Evolutionary conservation across 352 stramenopile genomes (phyloP).

Genomic region (Phytopythium delawarense): DNA sequence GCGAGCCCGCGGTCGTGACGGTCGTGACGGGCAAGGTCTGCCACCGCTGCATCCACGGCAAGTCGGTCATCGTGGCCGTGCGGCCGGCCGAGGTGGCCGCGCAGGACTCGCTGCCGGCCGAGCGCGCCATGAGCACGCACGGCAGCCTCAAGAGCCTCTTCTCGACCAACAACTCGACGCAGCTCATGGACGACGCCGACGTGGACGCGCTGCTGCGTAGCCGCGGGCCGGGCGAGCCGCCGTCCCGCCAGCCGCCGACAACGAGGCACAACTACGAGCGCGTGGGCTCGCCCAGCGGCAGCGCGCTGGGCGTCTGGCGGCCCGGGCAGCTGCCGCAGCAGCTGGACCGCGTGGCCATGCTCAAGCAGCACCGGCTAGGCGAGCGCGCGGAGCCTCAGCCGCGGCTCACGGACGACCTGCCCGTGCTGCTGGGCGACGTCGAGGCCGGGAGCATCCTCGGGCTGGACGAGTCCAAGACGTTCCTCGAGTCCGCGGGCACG

Average conservation of each 20-base stretch:
- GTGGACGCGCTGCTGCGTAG: slow-evolving; percentile 2
- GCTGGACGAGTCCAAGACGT: slow-evolving; percentile 22
- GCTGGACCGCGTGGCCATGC: not conserved
- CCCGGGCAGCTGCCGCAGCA: slow-evolving; percentile 3
- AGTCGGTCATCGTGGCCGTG: slow-evolving; percentile 3
- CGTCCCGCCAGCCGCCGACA: not conserved
- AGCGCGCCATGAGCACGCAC: not conserved
- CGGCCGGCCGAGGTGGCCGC: not conserved
- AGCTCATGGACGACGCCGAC: not conserved
- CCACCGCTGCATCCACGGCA: slow-evolving; percentile 43
- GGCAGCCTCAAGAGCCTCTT: slow-evolving; percentile 3
- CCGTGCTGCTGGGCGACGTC: slow-evolving; percentile 31
- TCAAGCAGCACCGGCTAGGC: not conserved
- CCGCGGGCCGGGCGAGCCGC: not conserved
- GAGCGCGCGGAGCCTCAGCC: slow-evolving; percentile 3
- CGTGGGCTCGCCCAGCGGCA: not conserved
- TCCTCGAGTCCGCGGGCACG: not conserved
- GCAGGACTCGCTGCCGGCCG: not conserved
- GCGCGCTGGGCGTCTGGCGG: slow-evolving; percentile 12
- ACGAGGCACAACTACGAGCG: slow-evolving; percentile 4
- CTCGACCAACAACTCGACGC: not conserved
- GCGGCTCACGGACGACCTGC: slow-evolving; percentile 17
- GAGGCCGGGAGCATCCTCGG: slow-evolving; percentile 29
- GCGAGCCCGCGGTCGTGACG: slow-evolving; percentile 19
- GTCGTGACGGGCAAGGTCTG: slow-evolving; percentile 64